Conservation (phyloP, 192 early-diverging fungal genomes). For the Entophlyctis helioformis region DNA sequence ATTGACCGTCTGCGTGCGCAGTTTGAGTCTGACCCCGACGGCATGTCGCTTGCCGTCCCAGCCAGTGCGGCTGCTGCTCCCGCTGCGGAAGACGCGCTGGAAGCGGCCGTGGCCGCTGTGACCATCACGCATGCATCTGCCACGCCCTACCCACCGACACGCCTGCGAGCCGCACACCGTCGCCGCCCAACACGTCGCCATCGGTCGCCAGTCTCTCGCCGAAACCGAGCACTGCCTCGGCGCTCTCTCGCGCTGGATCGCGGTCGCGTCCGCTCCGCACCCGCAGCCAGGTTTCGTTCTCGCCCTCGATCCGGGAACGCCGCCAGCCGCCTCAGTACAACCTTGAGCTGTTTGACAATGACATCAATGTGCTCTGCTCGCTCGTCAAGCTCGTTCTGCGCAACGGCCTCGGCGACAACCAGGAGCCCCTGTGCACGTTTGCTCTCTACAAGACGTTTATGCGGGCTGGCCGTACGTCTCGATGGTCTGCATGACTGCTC, state of each 20-base stretch:
- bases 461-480: constrained; percentile 28
- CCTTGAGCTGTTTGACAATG: constrained; percentile 49
- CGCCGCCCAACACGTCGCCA: too few relatives aligned
- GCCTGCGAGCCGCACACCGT: too few relatives aligned
- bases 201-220: constrained; percentile 24
- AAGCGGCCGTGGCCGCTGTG: too few relatives aligned
- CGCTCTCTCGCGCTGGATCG: constrained; percentile 6
- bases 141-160: too few relatives aligned
- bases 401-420: constrained; percentile 24
- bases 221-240: constrained; percentile 26
- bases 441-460: constrained; percentile 35
- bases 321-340: too few relatives aligned
- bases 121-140: too few relatives aligned
- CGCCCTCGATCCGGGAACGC: too few relatives aligned
- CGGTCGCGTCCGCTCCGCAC: too few relatives aligned
- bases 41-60: constrained; percentile 31
- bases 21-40: constrained; percentile 21
- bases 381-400: constrained; percentile 35
- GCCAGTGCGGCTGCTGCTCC: too few relatives aligned
- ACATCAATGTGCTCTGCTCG: constrained; percentile 39
- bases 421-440: constrained; percentile 30
- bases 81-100: too few relatives aligned
- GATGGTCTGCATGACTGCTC: too few relatives aligned
- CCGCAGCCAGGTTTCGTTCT: too few relatives aligned
- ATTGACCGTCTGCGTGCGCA: constrained; percentile 22